These are phyloP conservation scores for Apium graveolens DNA, from an alignment of 129 eudicot genomes.

Conservation along the genomic window DNA sequence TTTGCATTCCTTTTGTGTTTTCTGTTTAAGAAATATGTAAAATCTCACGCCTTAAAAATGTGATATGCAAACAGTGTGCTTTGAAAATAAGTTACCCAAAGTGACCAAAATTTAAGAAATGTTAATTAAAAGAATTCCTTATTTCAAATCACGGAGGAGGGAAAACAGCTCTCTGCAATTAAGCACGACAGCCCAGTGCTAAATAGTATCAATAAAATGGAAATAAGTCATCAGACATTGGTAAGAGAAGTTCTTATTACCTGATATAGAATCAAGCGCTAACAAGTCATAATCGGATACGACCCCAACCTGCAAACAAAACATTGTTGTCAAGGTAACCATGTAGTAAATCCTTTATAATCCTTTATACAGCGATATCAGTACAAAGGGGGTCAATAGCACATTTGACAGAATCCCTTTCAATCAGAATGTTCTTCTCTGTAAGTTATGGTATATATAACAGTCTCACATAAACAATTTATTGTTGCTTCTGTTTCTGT, in stretches of 20 bases:
- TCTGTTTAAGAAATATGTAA: not conserved
- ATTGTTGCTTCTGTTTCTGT: not conserved
- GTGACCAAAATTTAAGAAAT: not conserved
- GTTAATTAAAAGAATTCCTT: not conserved
- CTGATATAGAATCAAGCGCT: slow-evolving; percentile 90
- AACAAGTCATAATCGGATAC: slow-evolving; percentile 93
- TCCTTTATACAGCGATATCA: not conserved
- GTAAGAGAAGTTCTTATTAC: slow-evolving; percentile 27
- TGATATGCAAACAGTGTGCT: not conserved
- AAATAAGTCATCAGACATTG: slow-evolving; percentile 1
- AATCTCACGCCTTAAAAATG: not conserved
- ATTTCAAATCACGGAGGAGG: not conserved
- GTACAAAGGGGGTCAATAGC: not conserved
- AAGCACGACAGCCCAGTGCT: not conserved
- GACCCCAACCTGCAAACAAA: slow-evolving; percentile 74
- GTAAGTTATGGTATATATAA: not conserved
- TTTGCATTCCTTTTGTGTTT: not conserved
- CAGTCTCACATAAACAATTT: not conserved
- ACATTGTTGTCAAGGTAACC: not conserved
- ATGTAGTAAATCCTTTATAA: not conserved
- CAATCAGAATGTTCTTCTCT: not conserved
- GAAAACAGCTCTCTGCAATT: not conserved
- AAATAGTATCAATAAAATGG: not conserved
- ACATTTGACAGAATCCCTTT: not conserved
- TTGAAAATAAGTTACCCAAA: not conserved